A percentile compares a stretch with the other conserved stretches of the same genome.
These are phyloP conservation scores for Bolboschoenoplectus hybrid DNA, from an alignment of 202 grass and related monocot genomes.

Conservation along the genomic window DNA sequence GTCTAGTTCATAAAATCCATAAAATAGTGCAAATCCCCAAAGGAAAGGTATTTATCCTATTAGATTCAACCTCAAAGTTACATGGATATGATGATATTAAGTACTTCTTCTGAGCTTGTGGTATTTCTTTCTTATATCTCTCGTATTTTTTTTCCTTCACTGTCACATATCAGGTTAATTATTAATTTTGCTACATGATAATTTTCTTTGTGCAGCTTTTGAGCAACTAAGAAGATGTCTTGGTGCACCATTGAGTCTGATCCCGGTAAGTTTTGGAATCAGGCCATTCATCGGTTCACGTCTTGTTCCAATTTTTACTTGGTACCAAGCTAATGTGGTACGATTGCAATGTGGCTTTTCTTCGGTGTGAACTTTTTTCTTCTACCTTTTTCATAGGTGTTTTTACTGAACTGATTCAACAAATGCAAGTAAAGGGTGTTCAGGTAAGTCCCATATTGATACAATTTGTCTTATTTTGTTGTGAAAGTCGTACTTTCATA, in stretches of 20 bases:
- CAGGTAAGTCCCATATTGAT: conserved; percentile 59
- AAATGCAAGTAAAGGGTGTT: conserved; percentile 97
- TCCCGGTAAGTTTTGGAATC: conserved; percentile 57
- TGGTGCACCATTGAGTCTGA: conserved; percentile 99
- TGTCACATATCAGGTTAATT: background rate
- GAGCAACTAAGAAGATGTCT: conserved; percentile 58
- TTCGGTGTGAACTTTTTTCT: conserved; percentile 27
- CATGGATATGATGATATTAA: background rate
- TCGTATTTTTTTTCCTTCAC: background rate
- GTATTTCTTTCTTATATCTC: background rate
- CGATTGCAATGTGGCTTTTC: background rate
- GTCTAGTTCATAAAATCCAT: too few relatives aligned
- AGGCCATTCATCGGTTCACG: background rate
- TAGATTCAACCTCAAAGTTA: background rate
- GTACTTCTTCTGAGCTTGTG: background rate
- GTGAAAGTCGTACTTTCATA: background rate
- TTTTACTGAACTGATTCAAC: conserved; percentile 99
- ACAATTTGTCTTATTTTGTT: conserved; percentile 26
- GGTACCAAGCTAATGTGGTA: background rate
- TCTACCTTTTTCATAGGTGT: conserved; percentile 52
- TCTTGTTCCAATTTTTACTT: background rate
- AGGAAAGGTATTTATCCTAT: too few relatives aligned
- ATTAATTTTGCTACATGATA: background rate
- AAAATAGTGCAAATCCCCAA: too few relatives aligned
- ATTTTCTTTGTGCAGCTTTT: conserved; percentile 16